Evolutionary conservation across 2,329 filamentous ascomycete species (phyloP), one percentile per base, ranked within the genome.

Genomic region (Penicillium sp.): DNA sequence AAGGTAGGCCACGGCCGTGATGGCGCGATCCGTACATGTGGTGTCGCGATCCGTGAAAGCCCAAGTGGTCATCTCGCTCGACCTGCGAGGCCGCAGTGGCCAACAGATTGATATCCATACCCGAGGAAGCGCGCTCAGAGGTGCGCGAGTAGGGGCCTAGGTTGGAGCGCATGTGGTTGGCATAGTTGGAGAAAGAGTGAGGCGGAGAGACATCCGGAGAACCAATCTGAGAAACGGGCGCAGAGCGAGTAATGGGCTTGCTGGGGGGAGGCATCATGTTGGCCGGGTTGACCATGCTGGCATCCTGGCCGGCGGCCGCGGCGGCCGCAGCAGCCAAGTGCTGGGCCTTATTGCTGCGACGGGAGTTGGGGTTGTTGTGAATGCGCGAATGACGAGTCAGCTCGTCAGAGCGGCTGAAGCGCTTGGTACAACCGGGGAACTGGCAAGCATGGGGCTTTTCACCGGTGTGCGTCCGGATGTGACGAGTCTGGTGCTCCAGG

Each of bases 371-470:
- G 80, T 98, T 99, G 86, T 91, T 97, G 86, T 99, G 94, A 81
- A 99, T 99, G 76, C 94, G 87, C 75, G 94, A 97, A 80, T 99
- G 94, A 62, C 94, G 89, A 63, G 95, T 99, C 69, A 99, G 84
- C 80, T 99, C 94, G 75, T 99, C 94, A 12, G 94, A 97, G 65
- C 94, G 89, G 65, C 91, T 96, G 82, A 99, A 98, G 72, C 94
- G 91, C 81, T 98, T 98, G 69, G 91, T 94, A 86, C 94, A 98
- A 70, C 93, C 92, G 4, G 92, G 92, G 73, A 94, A 97, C 76
- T 91, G 89, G 86, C 94, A 99, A 63, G 91, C 93, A 73, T 98
- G 95, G 50, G 94, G 94, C 84, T 98, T 99, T 83, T 99, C 94
- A 71, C 94, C 95, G 0, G 94, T 99, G 79, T 99, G 94, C 6